phyloP scores from a whole-genome alignment of 148 eudicot species.

The Silene conica region DNA sequence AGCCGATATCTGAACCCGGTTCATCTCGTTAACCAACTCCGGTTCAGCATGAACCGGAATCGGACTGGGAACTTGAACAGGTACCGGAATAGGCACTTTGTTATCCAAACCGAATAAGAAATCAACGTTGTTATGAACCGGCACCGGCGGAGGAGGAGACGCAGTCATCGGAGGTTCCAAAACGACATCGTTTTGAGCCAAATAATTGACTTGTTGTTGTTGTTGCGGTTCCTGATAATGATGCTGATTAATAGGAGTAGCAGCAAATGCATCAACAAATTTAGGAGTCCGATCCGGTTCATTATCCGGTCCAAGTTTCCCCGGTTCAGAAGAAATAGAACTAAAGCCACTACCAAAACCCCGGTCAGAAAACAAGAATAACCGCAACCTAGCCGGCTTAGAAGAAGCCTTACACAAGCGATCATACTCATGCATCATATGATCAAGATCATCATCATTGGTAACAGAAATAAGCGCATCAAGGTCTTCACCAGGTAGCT shows the following conservation, averaged over 20 bases:
- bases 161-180: not conserved
- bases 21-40: conserved; percentile 45
- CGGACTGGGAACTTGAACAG: conserved; percentile 13
- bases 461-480: conserved; percentile 86
- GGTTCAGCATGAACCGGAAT: conserved; percentile 16
- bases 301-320: not conserved
- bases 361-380: conserved; percentile 46
- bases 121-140: conserved; percentile 42
- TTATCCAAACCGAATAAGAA: conserved; percentile 72
- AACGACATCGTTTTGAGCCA: not conserved
- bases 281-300: conserved; percentile 27
- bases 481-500: conserved; percentile 80
- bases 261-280: conserved; percentile 53
- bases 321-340: conserved; percentile 32
- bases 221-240: not conserved
- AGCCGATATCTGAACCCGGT: conserved; percentile 50
- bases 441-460: conserved; percentile 82
- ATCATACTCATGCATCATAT: conserved; percentile 91
- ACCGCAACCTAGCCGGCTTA: conserved; percentile 60
- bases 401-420: conserved; percentile 49
- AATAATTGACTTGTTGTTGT: not conserved
- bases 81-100: conserved; percentile 29
- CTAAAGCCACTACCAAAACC: conserved; percentile 16
- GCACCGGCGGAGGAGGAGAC: conserved; percentile 4
- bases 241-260: conserved; percentile 25